Percentiles rank a stretch among this genome's conserved stretches.
Evolutionary conservation across 2,329 filamentous ascomycete genomes (phyloP).

Genomic region (Shiraia sp.): DNA sequence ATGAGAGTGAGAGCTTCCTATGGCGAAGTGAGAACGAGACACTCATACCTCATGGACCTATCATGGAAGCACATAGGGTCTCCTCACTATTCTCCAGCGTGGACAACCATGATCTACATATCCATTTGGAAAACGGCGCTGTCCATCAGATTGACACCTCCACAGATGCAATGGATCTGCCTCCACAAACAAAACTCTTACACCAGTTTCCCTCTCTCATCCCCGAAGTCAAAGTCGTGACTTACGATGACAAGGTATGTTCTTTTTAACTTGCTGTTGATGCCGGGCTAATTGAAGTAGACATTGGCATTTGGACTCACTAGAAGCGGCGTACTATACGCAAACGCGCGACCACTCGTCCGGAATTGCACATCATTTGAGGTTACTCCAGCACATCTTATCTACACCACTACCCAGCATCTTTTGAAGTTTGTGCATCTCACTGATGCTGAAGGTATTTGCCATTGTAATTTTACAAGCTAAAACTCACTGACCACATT

Average conservation of each 20-base stretch:
- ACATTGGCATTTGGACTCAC: slow-evolving; percentile 67
- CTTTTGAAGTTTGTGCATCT: slow-evolving; percentile 93
- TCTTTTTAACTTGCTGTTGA: slow-evolving; percentile 5
- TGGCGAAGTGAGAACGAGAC: slow-evolving; percentile 30
- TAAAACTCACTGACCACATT: slow-evolving; percentile 4
- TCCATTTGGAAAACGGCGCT: slow-evolving; percentile 28
- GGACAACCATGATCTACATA: slow-evolving; percentile 24
- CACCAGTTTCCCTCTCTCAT: slow-evolving; percentile 33
- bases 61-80: slow-evolving; percentile 24
- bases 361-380: slow-evolving; percentile 93
- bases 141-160: slow-evolving; percentile 18
- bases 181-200: slow-evolving; percentile 17
- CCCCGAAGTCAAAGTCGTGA: slow-evolving; percentile 26
- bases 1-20: slow-evolving; percentile 32
- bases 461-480: neutral
- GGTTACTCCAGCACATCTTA: slow-evolving; percentile 77
- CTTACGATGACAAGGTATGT: slow-evolving; percentile 31
- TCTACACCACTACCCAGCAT: slow-evolving; percentile 92
- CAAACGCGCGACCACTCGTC: slow-evolving; percentile 71
- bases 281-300: slow-evolving; percentile 35
- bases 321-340: slow-evolving; percentile 76
- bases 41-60: slow-evolving; percentile 24
- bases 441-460: slow-evolving; percentile 63
- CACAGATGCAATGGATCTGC: slow-evolving; percentile 13
- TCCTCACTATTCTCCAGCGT: slow-evolving; percentile 29